A percentile compares a stretch with the other conserved stretches of the same genome.
Conservation (phyloP, 179 eudicot species). For the Vitellaria paradoxa region DNA sequence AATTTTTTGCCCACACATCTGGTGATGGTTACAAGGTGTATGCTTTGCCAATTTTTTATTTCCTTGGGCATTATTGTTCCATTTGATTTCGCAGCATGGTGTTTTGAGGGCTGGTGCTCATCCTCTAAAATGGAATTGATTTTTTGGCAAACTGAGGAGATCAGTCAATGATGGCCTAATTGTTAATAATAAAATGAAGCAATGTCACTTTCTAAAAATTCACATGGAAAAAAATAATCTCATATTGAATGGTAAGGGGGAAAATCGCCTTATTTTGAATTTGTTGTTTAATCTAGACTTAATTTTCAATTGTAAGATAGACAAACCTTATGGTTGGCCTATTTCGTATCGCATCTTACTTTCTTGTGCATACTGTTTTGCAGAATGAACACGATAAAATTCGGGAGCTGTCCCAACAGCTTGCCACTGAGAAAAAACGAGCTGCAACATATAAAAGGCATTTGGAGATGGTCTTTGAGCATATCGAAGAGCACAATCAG, state of each 20-base stretch:
- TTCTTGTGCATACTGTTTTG: constrained; percentile 15
- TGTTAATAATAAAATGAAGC: neutral
- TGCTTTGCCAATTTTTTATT: too few species aligned
- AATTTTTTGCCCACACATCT: too few species aligned
- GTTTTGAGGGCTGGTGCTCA: neutral
- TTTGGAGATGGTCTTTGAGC: constrained; percentile 79
- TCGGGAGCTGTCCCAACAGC: constrained; percentile 81
- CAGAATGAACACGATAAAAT: constrained; percentile 88
- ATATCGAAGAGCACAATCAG: constrained; percentile 89
- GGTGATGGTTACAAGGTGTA: too few species aligned
- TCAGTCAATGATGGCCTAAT: neutral
- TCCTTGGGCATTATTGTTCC: too few species aligned
- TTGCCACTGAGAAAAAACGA: constrained; percentile 77
- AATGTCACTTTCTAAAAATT: neutral
- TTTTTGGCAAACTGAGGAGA: neutral
- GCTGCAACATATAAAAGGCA: constrained; percentile 82
- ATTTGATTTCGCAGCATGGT: neutral
- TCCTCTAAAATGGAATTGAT: neutral
- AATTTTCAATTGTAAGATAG: neutral
- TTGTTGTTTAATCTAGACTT: neutral
- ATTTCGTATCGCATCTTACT: neutral
- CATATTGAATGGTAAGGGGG: neutral
- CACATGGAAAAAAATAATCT: neutral
- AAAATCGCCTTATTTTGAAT: neutral
- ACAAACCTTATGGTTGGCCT: neutral